Base-by-base conservation (phyloP, 129 eudicot species). In the Flaveria bidentis region DNA sequence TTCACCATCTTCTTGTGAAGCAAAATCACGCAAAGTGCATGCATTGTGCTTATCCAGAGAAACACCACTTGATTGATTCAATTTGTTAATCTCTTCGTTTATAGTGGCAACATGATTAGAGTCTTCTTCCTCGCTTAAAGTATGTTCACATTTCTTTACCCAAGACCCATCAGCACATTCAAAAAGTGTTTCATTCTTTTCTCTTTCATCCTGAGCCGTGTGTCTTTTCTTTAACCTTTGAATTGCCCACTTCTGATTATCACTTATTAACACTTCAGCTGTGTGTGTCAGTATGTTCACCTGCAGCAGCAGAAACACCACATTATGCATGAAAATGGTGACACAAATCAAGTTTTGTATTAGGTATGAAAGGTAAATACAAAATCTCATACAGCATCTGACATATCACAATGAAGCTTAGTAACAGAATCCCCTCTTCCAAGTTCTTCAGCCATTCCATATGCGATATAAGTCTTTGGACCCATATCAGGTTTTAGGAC, bases 361-460 rank as follows among this genome's bases (percentile, higher is more conserved):
- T 64, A 64, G 20, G 13, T 58, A 23, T 68, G 39, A 26, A 15
- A 28, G 3, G 16, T 42, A 7, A 9, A 9, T 22, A 9, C 22
- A 33, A 9, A 53, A 57, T 71, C 58, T 23, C 93, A 70, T 90
- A 94, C 99, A 73, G 99, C 99, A 86, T 94, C 99, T 22, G 99
- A 89, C 97, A 94, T 84, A 71, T 94, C 97, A 75, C 91, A 88
- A 82, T 93, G 98, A 79, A 93, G 98, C 87, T 84, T 93, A 25
- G 98, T 91, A 1, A 94, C 99, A 49, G 99, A 94, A 76, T 94
- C 96, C 70, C 99, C 99, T 81, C 97, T 84, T 62, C 99, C 97
- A 63, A 94, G 99, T 85, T 94, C 99, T 73, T 91, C 84, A 7
- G 78, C 73, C 62, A 83, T 68, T 44, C 99, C 99, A 69, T 94